These are phyloP conservation scores for Suhomyces kunorum DNA, from an alignment of 1,139 yeast genomes.

Conservation along the genomic window DNA sequence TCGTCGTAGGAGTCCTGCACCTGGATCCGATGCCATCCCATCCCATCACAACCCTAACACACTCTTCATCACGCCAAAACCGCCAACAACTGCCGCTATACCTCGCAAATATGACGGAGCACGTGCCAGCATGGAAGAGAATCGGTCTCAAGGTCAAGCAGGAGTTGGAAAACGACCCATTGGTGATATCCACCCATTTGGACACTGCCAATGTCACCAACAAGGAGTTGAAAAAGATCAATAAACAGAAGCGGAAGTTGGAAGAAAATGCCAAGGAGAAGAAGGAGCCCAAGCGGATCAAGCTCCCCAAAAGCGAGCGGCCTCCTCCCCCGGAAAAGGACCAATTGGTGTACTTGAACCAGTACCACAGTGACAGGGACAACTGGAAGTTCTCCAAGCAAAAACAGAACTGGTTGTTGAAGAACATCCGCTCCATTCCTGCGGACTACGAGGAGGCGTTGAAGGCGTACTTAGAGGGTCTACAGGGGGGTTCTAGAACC, in stretches of 20 bases:
- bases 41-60: neutral
- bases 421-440: conserved; percentile 61
- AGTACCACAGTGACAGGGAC: conserved; percentile 57
- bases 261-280: conserved; percentile 31
- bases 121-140: conserved; percentile 88
- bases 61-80: neutral
- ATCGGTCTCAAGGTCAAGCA: conserved; percentile 68
- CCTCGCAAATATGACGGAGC: conserved; percentile 19
- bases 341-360: conserved; percentile 73
- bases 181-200: conserved; percentile 40
- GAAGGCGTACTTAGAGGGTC: conserved; percentile 58
- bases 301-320: conserved; percentile 73
- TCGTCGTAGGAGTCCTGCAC: conserved; percentile 11
- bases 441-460: conserved; percentile 58
- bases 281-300: conserved; percentile 72
- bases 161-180: conserved; percentile 40
- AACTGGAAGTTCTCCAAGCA: conserved; percentile 93
- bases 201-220: conserved; percentile 50
- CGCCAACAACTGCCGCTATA: neutral
- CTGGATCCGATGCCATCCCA: conserved; percentile 2
- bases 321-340: conserved; percentile 79
- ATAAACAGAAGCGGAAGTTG: conserved; percentile 36
- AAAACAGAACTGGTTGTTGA: conserved; percentile 89
- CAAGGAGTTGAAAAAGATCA: conserved; percentile 49
- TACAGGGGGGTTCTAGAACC: conserved; percentile 73